These are phyloP conservation scores for Anethum foeniculum DNA, from an alignment of 140 eudicot species.

Conservation along the genomic window DNA sequence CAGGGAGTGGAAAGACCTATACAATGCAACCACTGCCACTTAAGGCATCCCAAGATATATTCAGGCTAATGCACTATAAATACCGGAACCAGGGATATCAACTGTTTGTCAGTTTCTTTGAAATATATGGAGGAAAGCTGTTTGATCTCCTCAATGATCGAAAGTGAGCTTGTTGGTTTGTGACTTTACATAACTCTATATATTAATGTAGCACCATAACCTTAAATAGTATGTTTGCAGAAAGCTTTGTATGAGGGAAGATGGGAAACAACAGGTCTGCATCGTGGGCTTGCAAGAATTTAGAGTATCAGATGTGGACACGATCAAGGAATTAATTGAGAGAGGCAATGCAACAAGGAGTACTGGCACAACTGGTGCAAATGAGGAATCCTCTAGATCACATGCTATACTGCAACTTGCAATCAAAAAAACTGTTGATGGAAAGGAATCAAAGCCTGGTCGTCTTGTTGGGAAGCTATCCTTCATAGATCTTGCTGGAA, in stretches of 20 bases:
- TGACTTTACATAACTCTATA: background rate
- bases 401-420: slow-evolving; percentile 82
- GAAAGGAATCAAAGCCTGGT: slow-evolving; percentile 55
- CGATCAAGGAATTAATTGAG: slow-evolving; percentile 53
- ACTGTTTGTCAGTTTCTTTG: slow-evolving; percentile 61
- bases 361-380: slow-evolving; percentile 81
- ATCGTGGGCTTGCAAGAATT: slow-evolving; percentile 74
- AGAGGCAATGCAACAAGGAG: slow-evolving; percentile 65
- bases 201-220: background rate
- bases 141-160: slow-evolving; percentile 71
- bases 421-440: slow-evolving; percentile 43
- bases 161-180: slow-evolving; percentile 36
- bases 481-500: slow-evolving; percentile 82
- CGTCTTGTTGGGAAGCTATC: slow-evolving; percentile 60
- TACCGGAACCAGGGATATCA: slow-evolving; percentile 64
- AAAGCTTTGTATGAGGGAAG: slow-evolving; percentile 78
- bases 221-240: slow-evolving; percentile 18
- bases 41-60: slow-evolving; percentile 57
- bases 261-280: slow-evolving; percentile 78
- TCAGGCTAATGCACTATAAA: slow-evolving; percentile 41
- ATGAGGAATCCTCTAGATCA: slow-evolving; percentile 78
- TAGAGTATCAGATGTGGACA: slow-evolving; percentile 45
- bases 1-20: slow-evolving; percentile 81
- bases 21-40: slow-evolving; percentile 84
- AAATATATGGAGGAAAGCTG: slow-evolving; percentile 75